Evolutionary conservation across 495 filamentous ascomycete species (phyloP).

Genomic region (Xanthoparmelia taractica): DNA sequence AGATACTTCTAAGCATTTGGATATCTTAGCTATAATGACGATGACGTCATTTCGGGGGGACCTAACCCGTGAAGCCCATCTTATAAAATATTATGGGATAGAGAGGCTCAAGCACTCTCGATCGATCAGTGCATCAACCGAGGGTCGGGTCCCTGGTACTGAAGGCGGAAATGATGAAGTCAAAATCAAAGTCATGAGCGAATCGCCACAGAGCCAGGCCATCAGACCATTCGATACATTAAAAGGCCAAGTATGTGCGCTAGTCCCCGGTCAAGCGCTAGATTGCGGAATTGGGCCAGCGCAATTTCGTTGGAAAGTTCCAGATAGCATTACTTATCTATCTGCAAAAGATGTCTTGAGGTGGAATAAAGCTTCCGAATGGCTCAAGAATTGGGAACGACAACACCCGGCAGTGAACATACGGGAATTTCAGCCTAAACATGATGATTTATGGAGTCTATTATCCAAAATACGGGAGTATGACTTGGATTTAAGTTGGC

Average conservation of each 20-base stretch:
- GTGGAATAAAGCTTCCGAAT: neutral
- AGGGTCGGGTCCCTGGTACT: neutral
- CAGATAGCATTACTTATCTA: neutral
- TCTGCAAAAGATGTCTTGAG: neutral
- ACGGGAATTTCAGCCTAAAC: no score
- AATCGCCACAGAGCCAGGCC: neutral
- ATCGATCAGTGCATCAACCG: neutral
- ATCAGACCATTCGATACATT: neutral
- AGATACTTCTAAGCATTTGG: neutral
- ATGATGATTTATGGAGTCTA: no score
- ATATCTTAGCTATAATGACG: neutral
- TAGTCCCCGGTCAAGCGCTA: neutral
- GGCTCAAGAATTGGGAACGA: neutral
- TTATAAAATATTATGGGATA: neutral
- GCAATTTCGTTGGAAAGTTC: no score
- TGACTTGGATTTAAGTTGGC: no score
- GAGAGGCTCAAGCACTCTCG: neutral
- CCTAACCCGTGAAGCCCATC: neutral
- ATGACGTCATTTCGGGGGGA: neutral
- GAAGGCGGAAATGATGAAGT: neutral
- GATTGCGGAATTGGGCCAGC: constrained; percentile 4
- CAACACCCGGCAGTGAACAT: no score
- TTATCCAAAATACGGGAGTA: no score
- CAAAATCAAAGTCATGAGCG: neutral
- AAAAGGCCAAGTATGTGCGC: neutral